phyloP scores from a whole-genome alignment of 176 grass and related monocot species.

The Musa acuminata region DNA sequence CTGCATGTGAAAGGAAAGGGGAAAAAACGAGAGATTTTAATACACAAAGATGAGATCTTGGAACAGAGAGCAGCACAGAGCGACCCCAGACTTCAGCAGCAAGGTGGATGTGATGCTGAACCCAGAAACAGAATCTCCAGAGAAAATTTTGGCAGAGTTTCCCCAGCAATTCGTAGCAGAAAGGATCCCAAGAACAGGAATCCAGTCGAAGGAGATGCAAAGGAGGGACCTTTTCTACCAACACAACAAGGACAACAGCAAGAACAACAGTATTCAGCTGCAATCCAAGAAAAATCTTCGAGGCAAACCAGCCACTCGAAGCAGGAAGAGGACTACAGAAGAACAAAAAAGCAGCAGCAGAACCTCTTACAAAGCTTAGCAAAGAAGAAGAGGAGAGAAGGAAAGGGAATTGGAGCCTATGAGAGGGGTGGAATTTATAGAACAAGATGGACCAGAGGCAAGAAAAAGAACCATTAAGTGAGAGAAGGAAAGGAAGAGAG shows the following conservation, averaged over 20 bases:
- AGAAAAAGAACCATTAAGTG: no score
- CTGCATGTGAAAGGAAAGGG: constrained; percentile 10
- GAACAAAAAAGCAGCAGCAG: background rate
- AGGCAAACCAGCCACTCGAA: background rate
- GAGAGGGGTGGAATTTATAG: constrained; percentile 69
- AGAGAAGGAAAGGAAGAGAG: no score
- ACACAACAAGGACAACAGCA: background rate
- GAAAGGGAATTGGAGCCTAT: constrained; percentile 86
- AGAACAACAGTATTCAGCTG: background rate
- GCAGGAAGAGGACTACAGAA: background rate
- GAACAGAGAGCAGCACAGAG: constrained; percentile 3
- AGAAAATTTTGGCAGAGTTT: constrained; percentile 37
- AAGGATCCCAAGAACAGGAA: background rate
- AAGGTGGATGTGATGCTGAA: background rate
- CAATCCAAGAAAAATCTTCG: background rate
- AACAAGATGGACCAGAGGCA: background rate
- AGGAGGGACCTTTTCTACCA: background rate
- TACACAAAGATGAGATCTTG: background rate
- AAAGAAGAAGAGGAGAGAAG: constrained; percentile 37
- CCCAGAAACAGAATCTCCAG: background rate
- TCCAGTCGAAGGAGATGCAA: background rate
- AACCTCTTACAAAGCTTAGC: constrained; percentile 26
- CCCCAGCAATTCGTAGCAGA: constrained; percentile 3
- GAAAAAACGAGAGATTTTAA: background rate
- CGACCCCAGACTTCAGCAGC: constrained; percentile 12